Evolutionary conservation across 2,329 filamentous ascomycete genomes (phyloP), one percentile per base, ranked within the genome.

Genomic region (Colletotrichum graminicola): DNA sequence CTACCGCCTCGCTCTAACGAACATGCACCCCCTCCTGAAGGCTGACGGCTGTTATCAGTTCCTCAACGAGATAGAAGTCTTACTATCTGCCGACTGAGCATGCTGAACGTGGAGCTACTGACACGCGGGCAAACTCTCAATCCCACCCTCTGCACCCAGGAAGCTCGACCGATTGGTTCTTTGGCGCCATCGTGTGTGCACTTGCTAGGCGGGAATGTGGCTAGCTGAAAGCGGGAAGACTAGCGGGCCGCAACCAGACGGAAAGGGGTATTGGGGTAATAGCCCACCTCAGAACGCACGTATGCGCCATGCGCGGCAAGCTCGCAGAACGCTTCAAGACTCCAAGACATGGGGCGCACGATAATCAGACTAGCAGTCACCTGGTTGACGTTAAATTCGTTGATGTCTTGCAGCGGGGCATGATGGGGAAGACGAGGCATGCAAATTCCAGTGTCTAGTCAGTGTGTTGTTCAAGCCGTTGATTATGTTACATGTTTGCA

Each of bases 171-270:
- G 32, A 62, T 62, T 67, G 65, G 65, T 14, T 36, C 16, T 45
- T 21, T 8, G 7, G 16, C 26, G 29, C 29, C 51, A 23, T 29
- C 29, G 29, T 29, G 29, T 29, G 2, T 29, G 29, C 29, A 29
- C 29, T 29, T 29, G 2, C 29, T 29, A 29, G 29, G 29, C 29
- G 29, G 29, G 29, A 29, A 29, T 29, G 29, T 29, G 29, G 4
- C 29, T 29, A 29, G 29, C 29, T 16, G 47, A 39, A 43, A n/a
- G 39, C 65, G 65, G 65, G 39, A 62, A 32, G 56, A 21, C 66
- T 57, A 68, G 60, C 60, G 66, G 66, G 43, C 66, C 66, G 60
- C 60, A 68, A 59, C n/a, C 60, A 43, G 65, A 45, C 21, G 5
- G 18, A 52, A 45, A 54, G 34, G 36, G 49, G 23, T 34, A 47